These are phyloP conservation scores for Myxozyma neotropica DNA, from an alignment of 805 yeast genomes.

Conservation along the genomic window DNA sequence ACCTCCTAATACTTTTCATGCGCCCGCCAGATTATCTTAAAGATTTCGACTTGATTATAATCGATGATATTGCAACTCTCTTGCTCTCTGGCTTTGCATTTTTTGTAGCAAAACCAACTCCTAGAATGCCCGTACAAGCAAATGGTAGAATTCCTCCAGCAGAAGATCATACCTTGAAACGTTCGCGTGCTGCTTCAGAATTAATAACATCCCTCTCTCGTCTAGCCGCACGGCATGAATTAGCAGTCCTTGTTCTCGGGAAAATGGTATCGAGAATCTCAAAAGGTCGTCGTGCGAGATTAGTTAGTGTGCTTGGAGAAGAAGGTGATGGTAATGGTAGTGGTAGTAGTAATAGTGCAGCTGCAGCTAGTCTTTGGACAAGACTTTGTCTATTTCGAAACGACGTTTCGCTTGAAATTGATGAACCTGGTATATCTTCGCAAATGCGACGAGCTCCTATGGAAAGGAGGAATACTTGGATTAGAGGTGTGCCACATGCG, in stretches of 20 bases:
- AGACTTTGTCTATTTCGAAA: conserved; percentile 22
- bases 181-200: conserved; percentile 14
- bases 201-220: conserved; percentile 1
- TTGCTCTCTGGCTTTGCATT: conserved; percentile 10
- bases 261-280: conserved; percentile 24
- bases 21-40: conserved; percentile 17
- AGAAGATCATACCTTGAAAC: conserved; percentile 16
- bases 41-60: conserved; percentile 11
- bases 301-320: conserved; percentile 25
- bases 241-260: conserved; percentile 19
- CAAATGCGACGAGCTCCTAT: background rate
- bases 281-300: conserved; percentile 17
- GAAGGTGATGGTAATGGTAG: too few relatives aligned
- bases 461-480: background rate
- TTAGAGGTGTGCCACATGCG: conserved; percentile 29
- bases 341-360: background rate
- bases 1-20: conserved; percentile 18
- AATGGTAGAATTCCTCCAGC: background rate
- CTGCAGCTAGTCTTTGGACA: conserved; percentile 21
- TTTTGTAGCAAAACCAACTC: background rate
- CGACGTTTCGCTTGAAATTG: conserved; percentile 12
- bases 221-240: conserved; percentile 13
- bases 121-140: background rate
- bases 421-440: background rate
- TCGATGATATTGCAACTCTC: conserved; percentile 27